Evolutionary conservation across 768 basidiomycete genomes (phyloP), one percentile per base, ranked within the genome.

Genomic region (Tulasnella sp.): DNA sequence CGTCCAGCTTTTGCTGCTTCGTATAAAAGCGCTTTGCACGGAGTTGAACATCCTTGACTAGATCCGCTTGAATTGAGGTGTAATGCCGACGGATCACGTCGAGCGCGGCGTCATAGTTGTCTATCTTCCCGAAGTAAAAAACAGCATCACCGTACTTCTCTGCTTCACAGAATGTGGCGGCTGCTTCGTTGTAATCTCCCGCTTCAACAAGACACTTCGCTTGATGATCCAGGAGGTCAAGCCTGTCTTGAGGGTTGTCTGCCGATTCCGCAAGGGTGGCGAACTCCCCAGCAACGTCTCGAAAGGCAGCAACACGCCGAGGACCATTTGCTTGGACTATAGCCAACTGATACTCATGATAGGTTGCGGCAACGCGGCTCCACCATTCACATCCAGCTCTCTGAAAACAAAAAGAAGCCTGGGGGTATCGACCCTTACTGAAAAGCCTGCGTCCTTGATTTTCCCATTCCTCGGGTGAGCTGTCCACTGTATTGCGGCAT

Each of bases 351-450:
- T 42, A 42, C 12, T 56, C 40, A 4, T 25, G 29, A 31, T 56
- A 48, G 23, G 41, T 42, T 17, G 12, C 6, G 6, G 54, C 14
- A 45, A 56, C 54, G 12, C 29, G n/a, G 4, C 19, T 27, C 23
- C 31, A 32, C 54, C 54, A 56, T 19, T 41, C 40, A 9, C 23
- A 8, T 23, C 41, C 40, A 4, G 58, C 59, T 32, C 49, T 56
- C 31, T 32, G 17, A 32, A 60, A 60, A 37, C 58, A 60, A 15
- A 46, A 46, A 2, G 59, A 37, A 35, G 59, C 59, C 17, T 60
- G 37, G 21, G 29, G 29, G 29, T 61, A 60, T 19, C 45, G 21
- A 14, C 32, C n/a, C 29, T 60, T 60, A 2, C n/a, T 15, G 23
- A 60, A 60, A 8, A 61, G 39, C n/a, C 46, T 17, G 17, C 37